Evolutionary conservation across 306 rosid genomes (phyloP).

Genomic region (Quercus variabilis): DNA sequence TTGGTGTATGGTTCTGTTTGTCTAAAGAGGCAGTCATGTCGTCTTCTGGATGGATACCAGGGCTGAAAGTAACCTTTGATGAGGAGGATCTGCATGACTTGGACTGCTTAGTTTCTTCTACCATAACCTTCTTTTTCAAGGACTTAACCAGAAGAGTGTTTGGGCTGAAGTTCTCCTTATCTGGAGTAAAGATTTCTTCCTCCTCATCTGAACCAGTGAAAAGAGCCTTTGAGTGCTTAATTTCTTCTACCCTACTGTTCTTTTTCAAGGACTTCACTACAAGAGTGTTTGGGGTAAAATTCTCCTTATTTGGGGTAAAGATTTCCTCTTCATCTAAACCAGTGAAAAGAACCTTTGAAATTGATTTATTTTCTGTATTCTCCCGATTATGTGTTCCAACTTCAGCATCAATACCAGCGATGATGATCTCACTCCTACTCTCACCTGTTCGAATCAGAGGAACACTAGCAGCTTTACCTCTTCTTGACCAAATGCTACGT

Average conservation of each 20-base stretch:
- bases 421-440: constrained; percentile 26
- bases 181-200: constrained; percentile 50
- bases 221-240: constrained; percentile 21
- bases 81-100: constrained; percentile 27
- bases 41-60: constrained; percentile 30
- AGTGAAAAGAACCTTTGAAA: constrained; percentile 27
- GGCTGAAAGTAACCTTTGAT: constrained; percentile 26
- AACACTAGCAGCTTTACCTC: constrained; percentile 63
- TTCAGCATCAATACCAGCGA: constrained; percentile 21
- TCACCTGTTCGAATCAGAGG: constrained; percentile 40
- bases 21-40: constrained; percentile 26
- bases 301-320: constrained; percentile 65
- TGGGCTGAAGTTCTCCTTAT: constrained; percentile 66
- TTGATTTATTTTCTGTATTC: constrained; percentile 15
- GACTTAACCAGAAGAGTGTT: constrained; percentile 36
- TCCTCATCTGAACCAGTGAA: constrained; percentile 21
- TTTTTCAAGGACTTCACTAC: constrained; percentile 37
- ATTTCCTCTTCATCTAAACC: constrained; percentile 36
- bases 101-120: constrained; percentile 36
- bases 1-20: constrained; percentile 47
- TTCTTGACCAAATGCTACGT: constrained; percentile 57
- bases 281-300: constrained; percentile 53
- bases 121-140: constrained; percentile 42
- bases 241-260: constrained; percentile 39
- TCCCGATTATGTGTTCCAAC: constrained; percentile 24